Base-by-base conservation (phyloP, 768 basidiomycete species). In the Xanthoconium purpureum region DNA sequence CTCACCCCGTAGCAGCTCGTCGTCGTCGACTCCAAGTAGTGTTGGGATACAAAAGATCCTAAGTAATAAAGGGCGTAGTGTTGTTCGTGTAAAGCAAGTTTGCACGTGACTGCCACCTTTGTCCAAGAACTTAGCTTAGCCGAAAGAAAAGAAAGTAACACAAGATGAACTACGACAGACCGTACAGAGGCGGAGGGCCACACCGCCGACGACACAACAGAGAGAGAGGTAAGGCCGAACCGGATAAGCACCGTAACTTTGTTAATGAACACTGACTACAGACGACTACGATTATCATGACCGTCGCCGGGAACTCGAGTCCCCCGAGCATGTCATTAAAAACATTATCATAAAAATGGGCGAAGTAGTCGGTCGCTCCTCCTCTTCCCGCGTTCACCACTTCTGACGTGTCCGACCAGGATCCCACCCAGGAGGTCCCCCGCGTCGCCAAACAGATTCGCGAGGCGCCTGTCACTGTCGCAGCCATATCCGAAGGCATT, bases 261-360 rank as follows among this genome's bases (percentile, higher is more conserved):
- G 20, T 38, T 43, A 14, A 50, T 30, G 30, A 59, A 58, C 49
- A 11, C 24, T 29, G 35, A 40, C 46, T 14, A 55, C 63, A 87
- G 88, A 89, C 63, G 87, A 89, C 73, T 81, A 80, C 43, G 75
- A 78, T 28, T 59, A 71, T 57, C 82, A 86, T 58, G 83, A 88
- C 73, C 80, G 83, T 39, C 81, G 87, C 36, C 80, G 83, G 54
- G 85, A 88, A 38, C 75, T 78, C 62, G 89, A 91, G 60, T 81
- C 87, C 3, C 88, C 89, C 6, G 88, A 89, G 60, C 82, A 91
- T 57, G 87, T 81, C 65, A 74, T 91, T 37, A 85, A 82, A 68
- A 77, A 74, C 47, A 73, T 80, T 42, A 85, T 93, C 59, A 74
- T 91, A 63, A 87, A 84, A 65, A 74, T 89, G 50, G 91, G 90